These are phyloP conservation scores for Lentinula boryana DNA, from an alignment of 768 basidiomycete genomes.

Conservation along the genomic window DNA sequence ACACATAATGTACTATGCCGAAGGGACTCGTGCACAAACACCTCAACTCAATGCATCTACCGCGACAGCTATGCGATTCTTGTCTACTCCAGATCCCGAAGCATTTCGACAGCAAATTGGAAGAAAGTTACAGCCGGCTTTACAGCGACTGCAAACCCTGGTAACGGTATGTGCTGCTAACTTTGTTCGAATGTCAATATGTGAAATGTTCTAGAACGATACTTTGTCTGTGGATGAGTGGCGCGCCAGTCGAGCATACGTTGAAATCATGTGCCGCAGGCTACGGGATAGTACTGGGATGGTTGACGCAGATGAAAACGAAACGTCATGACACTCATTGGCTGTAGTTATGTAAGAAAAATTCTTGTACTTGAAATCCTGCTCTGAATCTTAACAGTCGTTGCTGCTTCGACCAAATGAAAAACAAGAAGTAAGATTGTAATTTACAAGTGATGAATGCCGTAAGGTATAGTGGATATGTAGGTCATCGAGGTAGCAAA, in stretches of 20 bases:
- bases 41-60: conserved; percentile 16
- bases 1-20: conserved; percentile 64
- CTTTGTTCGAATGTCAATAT: conserved; percentile 9
- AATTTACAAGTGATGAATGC: neutral
- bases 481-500: conserved; percentile 67
- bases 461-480: neutral
- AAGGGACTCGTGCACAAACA: conserved; percentile 27
- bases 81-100: conserved; percentile 51
- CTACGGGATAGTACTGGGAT: conserved; percentile 60
- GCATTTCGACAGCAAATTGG: conserved; percentile 54
- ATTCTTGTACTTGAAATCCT: neutral
- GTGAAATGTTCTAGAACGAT: conserved; percentile 25
- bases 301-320: conserved; percentile 25
- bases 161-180: conserved; percentile 35
- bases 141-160: conserved; percentile 49
- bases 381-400: too few relatives aligned
- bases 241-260: conserved; percentile 62
- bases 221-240: conserved; percentile 46
- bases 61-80: conserved; percentile 45
- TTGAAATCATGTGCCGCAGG: conserved; percentile 71
- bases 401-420: neutral
- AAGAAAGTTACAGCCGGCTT: conserved; percentile 44
- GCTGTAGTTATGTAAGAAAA: neutral
- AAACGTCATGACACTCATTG: neutral
- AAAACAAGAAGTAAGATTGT: neutral